Base-by-base conservation (phyloP, 2,329 filamentous ascomycete genomes). In the Stemphylium lycopersici region DNA sequence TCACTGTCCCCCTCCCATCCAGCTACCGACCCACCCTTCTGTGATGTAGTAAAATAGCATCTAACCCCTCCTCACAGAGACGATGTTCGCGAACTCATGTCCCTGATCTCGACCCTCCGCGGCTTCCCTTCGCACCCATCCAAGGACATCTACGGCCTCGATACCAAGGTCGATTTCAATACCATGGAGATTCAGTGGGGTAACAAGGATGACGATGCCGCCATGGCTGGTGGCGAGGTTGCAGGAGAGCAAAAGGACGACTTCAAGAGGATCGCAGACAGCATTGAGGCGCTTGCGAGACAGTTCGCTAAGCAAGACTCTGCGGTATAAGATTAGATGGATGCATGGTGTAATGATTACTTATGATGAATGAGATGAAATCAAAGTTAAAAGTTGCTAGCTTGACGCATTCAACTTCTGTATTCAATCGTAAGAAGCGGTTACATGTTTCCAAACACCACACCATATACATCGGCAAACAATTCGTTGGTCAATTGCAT, bases 131-230 rank as follows among this genome's bases (percentile, higher is more conserved):
- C 70, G 6, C 69, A 74, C 61, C 58, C 68, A 2, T 61, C 62
- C 22, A 74, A 76, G 55, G 77, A 78, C 54, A 59, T 79, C 18
- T 78, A 76, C 60, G 75, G 75, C 36, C 52, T 68, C 1, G 70
- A 78, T 44, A 67, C 68, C 16, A 75, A 73, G 61, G 53, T 79
- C 26, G 74, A 77, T 42, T 73, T 78, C 58, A 73, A 73, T 59
- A 78, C 76, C 2, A 71, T 77, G 49, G 76, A 78, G 52, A 75
- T 78, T 31, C 76, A 78, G 58, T 79, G 76, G 76, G 59, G 62
- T 33, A 78, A 76, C 52, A 64, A 69, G 51, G 76, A 77, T 24
- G 71, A 76, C 13, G 76, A 77, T 48, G 58, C 70, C 3, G 66
- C 69, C 3, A 63, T 71, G 32, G 65, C 65, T 10, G 63, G 72